These are phyloP conservation scores for Exophiala phaeomuriformis DNA, from an alignment of 2,329 filamentous ascomycete genomes.

Conservation along the genomic window DNA sequence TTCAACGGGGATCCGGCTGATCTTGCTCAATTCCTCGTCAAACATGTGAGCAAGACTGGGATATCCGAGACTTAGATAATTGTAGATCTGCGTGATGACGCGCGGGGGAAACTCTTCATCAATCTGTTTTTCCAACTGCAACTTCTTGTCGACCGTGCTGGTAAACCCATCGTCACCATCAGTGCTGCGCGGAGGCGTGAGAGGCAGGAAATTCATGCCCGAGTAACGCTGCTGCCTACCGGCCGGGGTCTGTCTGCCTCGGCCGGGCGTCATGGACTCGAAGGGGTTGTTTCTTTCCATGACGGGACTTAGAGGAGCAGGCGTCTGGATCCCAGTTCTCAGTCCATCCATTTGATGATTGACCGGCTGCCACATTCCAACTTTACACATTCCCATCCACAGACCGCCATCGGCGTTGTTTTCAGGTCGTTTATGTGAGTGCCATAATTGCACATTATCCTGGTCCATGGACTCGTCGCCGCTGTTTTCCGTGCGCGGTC, in stretches of 20 bases:
- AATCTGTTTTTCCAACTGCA: slow-evolving; percentile 40
- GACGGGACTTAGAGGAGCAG: slow-evolving; percentile 35
- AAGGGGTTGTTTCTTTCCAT: slow-evolving; percentile 31
- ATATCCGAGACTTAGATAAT: slow-evolving; percentile 89
- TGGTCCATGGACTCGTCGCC: slow-evolving; percentile 48
- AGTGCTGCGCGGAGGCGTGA: slow-evolving; percentile 44
- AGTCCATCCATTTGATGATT: slow-evolving; percentile 22
- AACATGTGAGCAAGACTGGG: slow-evolving; percentile 75
- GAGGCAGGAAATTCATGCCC: slow-evolving; percentile 20
- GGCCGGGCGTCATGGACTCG: slow-evolving; percentile 14
- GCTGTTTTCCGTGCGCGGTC: slow-evolving; percentile 46
- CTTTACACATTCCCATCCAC: slow-evolving; percentile 31
- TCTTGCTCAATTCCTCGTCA: slow-evolving; percentile 77
- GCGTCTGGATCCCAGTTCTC: slow-evolving; percentile 34
- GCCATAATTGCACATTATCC: slow-evolving; percentile 31
- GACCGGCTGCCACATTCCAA: slow-evolving; percentile 24
- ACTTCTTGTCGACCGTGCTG: slow-evolving; percentile 29
- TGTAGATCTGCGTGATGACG: slow-evolving; percentile 94
- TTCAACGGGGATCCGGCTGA: slow-evolving; percentile 60
- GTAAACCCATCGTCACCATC: slow-evolving; percentile 38
- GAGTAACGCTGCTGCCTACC: slow-evolving; percentile 22
- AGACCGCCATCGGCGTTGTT: slow-evolving; percentile 21
- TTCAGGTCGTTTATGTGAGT: slow-evolving; percentile 26
- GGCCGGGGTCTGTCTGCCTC: slow-evolving; percentile 26
- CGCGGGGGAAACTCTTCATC: slow-evolving; percentile 66